A percentile compares a stretch with the other conserved stretches of the same genome.
Evolutionary conservation across 2,329 filamentous ascomycete genomes (phyloP).

Genomic region (Didymella pinodella): DNA sequence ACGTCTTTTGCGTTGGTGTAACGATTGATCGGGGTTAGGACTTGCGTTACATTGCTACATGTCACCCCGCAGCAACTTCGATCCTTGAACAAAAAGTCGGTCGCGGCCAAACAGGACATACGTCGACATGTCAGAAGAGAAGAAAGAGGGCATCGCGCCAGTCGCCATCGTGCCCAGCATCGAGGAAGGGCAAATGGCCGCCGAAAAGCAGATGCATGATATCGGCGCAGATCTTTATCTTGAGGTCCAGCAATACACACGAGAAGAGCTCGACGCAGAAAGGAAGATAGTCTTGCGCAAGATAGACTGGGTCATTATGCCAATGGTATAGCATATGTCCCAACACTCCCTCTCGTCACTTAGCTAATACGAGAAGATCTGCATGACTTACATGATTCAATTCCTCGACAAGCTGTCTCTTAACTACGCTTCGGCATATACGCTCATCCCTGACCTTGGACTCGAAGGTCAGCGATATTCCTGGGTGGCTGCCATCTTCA

Average conservation of each 20-base stretch:
- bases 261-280: constrained; percentile 56
- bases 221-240: constrained; percentile 57
- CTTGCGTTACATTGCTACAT: background rate
- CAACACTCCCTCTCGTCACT: too few relatives aligned
- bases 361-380: constrained; percentile 37
- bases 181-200: constrained; percentile 39
- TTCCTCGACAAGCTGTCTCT: constrained; percentile 56
- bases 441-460: constrained; percentile 47
- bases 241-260: constrained; percentile 54
- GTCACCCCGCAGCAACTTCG: background rate
- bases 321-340: constrained; percentile 48
- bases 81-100: background rate
- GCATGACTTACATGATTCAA: constrained; percentile 57
- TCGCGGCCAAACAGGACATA: background rate
- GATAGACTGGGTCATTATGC: constrained; percentile 58
- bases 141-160: constrained; percentile 33
- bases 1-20: background rate
- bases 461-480: constrained; percentile 50
- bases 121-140: constrained; percentile 36
- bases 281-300: constrained; percentile 53
- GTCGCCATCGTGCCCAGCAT: constrained; percentile 33
- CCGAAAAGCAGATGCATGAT: constrained; percentile 51
- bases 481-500: constrained; percentile 55
- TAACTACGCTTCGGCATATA: constrained; percentile 53
- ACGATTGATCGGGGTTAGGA: background rate